These are phyloP conservation scores for Vigna nakashimae DNA, from an alignment of 306 rosid genomes.

Conservation along the genomic window DNA sequence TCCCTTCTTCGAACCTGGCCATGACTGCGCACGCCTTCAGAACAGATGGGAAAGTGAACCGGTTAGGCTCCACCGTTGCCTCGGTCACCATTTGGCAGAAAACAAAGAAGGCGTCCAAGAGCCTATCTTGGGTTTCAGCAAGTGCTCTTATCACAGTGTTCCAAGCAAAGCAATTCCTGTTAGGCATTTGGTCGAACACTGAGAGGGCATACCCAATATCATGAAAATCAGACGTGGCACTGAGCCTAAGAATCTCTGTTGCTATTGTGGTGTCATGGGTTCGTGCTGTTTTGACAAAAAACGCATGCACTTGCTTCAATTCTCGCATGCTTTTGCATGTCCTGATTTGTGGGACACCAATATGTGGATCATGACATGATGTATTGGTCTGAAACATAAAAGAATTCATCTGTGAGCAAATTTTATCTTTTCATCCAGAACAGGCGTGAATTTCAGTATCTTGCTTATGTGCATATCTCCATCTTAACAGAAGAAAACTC, in stretches of 20 bases:
- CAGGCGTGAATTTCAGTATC: background rate
- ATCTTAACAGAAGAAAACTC: background rate
- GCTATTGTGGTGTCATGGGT: background rate
- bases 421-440: too few relatives aligned
- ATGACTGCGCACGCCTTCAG: background rate
- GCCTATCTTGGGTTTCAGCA: slow-evolving; percentile 5
- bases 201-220: slow-evolving; percentile 2
- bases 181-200: background rate
- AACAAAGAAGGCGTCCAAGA: background rate
- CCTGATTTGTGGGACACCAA: background rate
- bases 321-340: slow-evolving; percentile 8
- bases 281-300: background rate
- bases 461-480: background rate
- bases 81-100: slow-evolving; percentile 1
- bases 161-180: background rate
- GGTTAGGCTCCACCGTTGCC: slow-evolving; percentile 7
- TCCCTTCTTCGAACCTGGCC: slow-evolving; percentile 12
- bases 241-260: background rate
- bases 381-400: background rate
- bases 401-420: background rate
- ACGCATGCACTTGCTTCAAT: slow-evolving; percentile 1
- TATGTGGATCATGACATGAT: background rate
- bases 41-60: slow-evolving; percentile 10
- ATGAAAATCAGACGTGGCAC: slow-evolving; percentile 16
- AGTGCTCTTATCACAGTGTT: slow-evolving; percentile 13